Percentiles rank a stretch among this genome's conserved stretches.
These are phyloP conservation scores for Colletotrichum acutatum DNA, from an alignment of 2,329 filamentous ascomycete genomes.

Conservation along the genomic window DNA sequence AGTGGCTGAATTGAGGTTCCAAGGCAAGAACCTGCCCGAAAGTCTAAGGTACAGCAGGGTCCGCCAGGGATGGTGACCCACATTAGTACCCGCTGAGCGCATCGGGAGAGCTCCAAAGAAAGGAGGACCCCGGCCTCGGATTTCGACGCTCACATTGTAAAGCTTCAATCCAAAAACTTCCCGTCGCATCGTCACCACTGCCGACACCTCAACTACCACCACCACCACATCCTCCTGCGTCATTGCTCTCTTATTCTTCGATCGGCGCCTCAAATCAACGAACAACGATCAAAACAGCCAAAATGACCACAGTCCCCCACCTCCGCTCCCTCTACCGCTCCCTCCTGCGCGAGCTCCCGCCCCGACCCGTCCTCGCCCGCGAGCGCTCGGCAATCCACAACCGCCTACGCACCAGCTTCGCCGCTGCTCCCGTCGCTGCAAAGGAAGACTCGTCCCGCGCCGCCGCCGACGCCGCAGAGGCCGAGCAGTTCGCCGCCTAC, in stretches of 20 bases:
- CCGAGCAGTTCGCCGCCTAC: conserved; percentile 84
- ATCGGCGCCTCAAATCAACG: no score
- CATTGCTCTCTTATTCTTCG: background rate
- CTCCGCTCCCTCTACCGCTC: conserved; percentile 87
- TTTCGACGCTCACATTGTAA: background rate
- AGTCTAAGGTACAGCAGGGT: background rate
- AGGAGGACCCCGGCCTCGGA: background rate
- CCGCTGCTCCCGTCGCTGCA: conserved; percentile 43
- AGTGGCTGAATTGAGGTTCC: background rate
- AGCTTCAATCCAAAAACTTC: background rate
- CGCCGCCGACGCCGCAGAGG: conserved; percentile 52
- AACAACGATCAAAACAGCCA: background rate
- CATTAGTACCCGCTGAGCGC: background rate
- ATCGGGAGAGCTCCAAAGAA: background rate
- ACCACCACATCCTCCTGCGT: background rate
- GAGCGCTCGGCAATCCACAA: conserved; percentile 76
- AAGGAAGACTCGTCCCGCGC: conserved; percentile 40
- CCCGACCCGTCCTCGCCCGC: conserved; percentile 66
- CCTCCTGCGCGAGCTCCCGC: conserved; percentile 88
- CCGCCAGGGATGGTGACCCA: background rate
- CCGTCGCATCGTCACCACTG: background rate
- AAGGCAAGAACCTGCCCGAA: background rate
- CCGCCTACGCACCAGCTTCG: conserved; percentile 74
- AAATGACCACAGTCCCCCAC: conserved; percentile 47
- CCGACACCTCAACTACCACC: background rate